Base-by-base conservation (phyloP, 495 filamentous ascomycete genomes). In the Penicilliopsis zonata region DNA sequence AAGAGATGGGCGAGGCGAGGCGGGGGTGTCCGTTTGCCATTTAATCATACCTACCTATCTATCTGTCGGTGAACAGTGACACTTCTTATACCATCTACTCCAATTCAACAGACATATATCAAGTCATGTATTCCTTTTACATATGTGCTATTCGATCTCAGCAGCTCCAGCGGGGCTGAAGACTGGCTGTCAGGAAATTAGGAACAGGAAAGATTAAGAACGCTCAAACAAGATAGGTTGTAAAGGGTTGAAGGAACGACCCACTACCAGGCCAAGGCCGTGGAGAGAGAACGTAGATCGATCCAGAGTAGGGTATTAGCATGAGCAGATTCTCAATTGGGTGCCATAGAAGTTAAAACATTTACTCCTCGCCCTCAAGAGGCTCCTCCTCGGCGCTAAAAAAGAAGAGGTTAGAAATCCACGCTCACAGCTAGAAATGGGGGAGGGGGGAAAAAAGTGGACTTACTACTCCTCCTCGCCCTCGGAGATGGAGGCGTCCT, bases 401-500 rank as follows among this genome's bases (percentile, higher is more conserved):
- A 23, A 18, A 25, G 13, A 17, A n/a, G n/a, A n/a, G n/a, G n/a
- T n/a, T n/a, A n/a, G n/a, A n/a, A n/a, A n/a, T n/a, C n/a, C n/a
- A n/a, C 9, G 46, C 48, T 40, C 51, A 41, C 31, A 26, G 18
- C 10, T 2, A 30, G 36, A 9, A 12, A 22, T 9, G 17, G 13
- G 6, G 33, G 12, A 25, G 9, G 22, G 18, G 15, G 18, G 30
- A 19, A 15, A 13, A 27, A 12, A 27, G n/a, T 21, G 33, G 29
- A 51, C 54, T 54, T 59, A 68, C 63, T 81, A 80, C 38, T 76
- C 76, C 54, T 81, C 76, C 61, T 81, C 76, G 36, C 66, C 74
- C 50, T 80, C 76, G 35, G 71, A 76, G 53, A 94, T 73, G 46
- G 83, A 82, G 51, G 90, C 90, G 55, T 99, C 90, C 74, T 99